phyloP scores from a whole-genome alignment of 2,329 filamentous ascomycete species.

The Fusarium albosuccineum region DNA sequence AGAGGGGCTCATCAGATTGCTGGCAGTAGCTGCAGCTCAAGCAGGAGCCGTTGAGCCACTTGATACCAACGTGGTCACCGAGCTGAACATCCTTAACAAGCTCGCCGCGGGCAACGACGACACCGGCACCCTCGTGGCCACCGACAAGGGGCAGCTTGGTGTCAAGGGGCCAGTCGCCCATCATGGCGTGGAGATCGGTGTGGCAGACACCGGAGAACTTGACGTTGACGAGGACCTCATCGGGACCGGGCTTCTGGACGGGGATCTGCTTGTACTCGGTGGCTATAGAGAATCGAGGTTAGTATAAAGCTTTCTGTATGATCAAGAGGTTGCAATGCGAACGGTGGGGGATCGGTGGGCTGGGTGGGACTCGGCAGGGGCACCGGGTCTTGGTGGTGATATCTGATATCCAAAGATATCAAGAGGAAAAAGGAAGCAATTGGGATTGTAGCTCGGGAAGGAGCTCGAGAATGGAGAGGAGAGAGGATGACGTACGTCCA shows the following conservation, averaged over 20 bases:
- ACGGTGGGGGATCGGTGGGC: slow-evolving; percentile 32
- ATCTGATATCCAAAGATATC: slow-evolving; percentile 31
- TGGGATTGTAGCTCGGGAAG: slow-evolving; percentile 4
- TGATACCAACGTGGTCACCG: slow-evolving; percentile 89
- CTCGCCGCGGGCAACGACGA: slow-evolving; percentile 83
- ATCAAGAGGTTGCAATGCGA: slow-evolving; percentile 23
- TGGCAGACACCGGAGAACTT: slow-evolving; percentile 93
- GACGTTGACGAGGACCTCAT: slow-evolving; percentile 93
- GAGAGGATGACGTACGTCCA: slow-evolving; percentile 65
- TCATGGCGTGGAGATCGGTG: slow-evolving; percentile 83
- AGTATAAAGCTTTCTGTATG: slow-evolving; percentile 22
- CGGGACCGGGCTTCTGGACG: slow-evolving; percentile 83
- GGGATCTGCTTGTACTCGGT: slow-evolving; percentile 84
- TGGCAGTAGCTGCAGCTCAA: slow-evolving; percentile 87
- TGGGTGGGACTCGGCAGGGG: slow-evolving; percentile 31
- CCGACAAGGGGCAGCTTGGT: slow-evolving; percentile 88
- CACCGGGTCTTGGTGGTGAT: slow-evolving; percentile 1
- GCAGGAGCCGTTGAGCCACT: slow-evolving; percentile 93
- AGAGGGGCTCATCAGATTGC: slow-evolving; percentile 85
- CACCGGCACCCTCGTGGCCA: slow-evolving; percentile 82
- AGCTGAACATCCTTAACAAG: slow-evolving; percentile 83
- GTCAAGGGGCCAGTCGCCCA: slow-evolving; percentile 90
- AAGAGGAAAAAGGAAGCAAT: slow-evolving; percentile 15
- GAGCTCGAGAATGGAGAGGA: slow-evolving; percentile 1
- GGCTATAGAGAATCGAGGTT: slow-evolving; percentile 55